phyloP scores from a whole-genome alignment of 305 asterid species.

The Vinca major region DNA sequence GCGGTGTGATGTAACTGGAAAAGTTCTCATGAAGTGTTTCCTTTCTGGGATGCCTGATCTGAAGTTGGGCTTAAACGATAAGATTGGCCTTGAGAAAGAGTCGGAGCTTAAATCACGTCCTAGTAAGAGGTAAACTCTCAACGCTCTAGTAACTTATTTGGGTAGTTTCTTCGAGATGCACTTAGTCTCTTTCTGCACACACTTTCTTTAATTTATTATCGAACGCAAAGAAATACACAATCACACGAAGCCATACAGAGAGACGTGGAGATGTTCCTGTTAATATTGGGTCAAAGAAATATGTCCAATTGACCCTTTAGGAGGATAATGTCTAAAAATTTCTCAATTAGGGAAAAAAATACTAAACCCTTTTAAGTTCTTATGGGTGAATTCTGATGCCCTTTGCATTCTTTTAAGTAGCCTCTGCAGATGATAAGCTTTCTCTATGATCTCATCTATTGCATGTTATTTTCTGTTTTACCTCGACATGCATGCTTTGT shows the following conservation, averaged over 20 bases:
- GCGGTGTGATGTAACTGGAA: constrained; percentile 96
- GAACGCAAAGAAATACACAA: too few species aligned
- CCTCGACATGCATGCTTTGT: not conserved
- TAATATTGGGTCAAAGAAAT: too few species aligned
- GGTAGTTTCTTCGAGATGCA: not conserved
- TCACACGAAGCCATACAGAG: not conserved
- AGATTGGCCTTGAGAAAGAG: constrained; percentile 98
- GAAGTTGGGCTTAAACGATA: constrained; percentile 96
- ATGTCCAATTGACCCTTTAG: too few species aligned
- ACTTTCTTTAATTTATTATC: not conserved
- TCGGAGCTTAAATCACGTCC: constrained; percentile 95
- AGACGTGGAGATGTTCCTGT: too few species aligned
- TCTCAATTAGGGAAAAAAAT: too few species aligned
- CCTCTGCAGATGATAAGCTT: not conserved
- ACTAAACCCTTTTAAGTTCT: not conserved
- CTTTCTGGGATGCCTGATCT: constrained; percentile 99
- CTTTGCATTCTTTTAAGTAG: not conserved
- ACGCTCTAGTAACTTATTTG: not conserved
- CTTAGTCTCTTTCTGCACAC: not conserved
- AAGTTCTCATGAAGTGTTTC: constrained; percentile 94
- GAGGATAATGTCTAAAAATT: too few species aligned
- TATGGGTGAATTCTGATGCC: not conserved
- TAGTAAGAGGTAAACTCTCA: constrained; percentile 53
- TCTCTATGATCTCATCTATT: not conserved
- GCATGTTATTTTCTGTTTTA: not conserved